Evolutionary conservation across 345 rosid genomes (phyloP).

Genomic region (Ceriops decandra): DNA sequence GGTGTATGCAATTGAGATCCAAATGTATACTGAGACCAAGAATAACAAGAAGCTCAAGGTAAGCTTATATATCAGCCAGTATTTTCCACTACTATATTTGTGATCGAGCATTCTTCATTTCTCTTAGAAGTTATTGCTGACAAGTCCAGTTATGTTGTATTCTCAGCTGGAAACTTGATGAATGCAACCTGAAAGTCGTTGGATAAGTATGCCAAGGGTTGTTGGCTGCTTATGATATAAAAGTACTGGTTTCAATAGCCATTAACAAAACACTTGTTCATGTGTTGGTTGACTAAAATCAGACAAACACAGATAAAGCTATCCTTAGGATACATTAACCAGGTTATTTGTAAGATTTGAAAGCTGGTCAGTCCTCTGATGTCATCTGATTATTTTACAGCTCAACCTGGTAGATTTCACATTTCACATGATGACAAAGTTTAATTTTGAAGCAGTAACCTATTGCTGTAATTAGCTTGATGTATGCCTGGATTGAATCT

Average conservation of each 20-base stretch:
- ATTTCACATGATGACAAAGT: too few relatives aligned
- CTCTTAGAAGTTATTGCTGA: neutral
- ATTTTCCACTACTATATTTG: neutral
- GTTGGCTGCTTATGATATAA: neutral
- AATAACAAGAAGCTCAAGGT: constrained; percentile 98
- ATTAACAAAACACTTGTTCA: neutral
- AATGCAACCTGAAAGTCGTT: neutral
- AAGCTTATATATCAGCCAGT: neutral
- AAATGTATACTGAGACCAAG: constrained; percentile 96
- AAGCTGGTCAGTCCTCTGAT: too few relatives aligned
- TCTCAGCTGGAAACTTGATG: neutral
- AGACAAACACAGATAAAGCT: neutral
- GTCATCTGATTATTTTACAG: too few relatives aligned
- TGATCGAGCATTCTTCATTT: neutral
- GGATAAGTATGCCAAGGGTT: neutral
- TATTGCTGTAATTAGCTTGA: neutral
- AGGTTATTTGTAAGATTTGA: too few relatives aligned
- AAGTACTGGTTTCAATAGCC: neutral
- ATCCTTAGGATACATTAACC: neutral
- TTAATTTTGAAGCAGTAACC: too few relatives aligned
- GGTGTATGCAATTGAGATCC: constrained; percentile 96
- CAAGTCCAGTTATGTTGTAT: neutral
- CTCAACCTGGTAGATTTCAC: too few relatives aligned
- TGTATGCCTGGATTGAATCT: neutral
- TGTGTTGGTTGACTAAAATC: neutral